Evolutionary conservation across 2,329 filamentous ascomycete species (phyloP), one percentile per base, ranked within the genome.

Genomic region (Aspergillus udagawae): DNA sequence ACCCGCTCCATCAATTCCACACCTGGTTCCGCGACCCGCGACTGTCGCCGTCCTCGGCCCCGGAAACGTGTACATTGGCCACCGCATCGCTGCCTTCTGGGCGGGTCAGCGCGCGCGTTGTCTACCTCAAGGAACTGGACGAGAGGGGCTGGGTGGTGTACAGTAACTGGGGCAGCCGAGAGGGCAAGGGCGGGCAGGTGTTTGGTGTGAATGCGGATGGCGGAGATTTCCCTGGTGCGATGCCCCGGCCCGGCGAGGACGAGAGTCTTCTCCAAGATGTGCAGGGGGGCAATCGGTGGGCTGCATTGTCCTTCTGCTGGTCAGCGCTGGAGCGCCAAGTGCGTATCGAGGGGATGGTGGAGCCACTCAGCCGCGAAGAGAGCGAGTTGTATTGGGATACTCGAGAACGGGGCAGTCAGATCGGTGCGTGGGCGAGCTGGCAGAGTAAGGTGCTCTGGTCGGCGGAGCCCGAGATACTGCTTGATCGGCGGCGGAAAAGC

Each of bases 51-150:
- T 83, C 92, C 49, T 79, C 86, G 49, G 89, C 95, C 65, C 92
- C 93, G 1, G 94, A 99, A 75, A 90, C 94, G 1, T 92, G 91
- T 68, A 92, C 88, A 1, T 81, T 99, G 1, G 89, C 92, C 3
- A 99, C 94, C 0, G 92, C 92, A 0, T 80, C 82, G 25, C 82
- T 97, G 4, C 93, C 93, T 1, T 89, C 86, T 0, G 94, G 94
- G 59, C 87, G 89, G 49, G 89, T 97, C 21, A 91, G 86, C 49
- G 87, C 90, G 3, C 90, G 94, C 58, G 83, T 91, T 65, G 91
- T 99, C 41, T 99, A 97, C 77, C 83, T 99, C 64, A 99, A 99
- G 77, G 94, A 97, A 79, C 85, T 97, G 25, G 92, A 97, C 74
- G 75, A 80, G 54, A 67, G 75, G 4, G 92, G 92, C 17, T 99